A percentile compares a stretch with the other conserved stretches of the same genome.
These are phyloP conservation scores for Fusarium coffeatum DNA, from an alignment of 2,329 filamentous ascomycete genomes.

Conservation along the genomic window DNA sequence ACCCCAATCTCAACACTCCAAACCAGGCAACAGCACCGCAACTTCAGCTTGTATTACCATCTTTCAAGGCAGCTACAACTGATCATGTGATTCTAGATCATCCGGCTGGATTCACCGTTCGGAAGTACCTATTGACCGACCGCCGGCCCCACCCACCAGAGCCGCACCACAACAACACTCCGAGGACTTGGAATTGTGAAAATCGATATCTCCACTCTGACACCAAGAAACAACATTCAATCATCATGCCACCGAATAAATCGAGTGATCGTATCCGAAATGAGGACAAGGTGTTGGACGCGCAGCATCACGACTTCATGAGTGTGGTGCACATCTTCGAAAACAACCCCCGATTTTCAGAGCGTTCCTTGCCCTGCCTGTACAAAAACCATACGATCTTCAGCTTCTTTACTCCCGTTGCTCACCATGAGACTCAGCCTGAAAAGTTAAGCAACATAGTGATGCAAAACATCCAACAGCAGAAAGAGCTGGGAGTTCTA, in stretches of 20 bases:
- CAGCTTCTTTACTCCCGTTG: rapidly evolving
- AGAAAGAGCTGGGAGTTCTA: background rate
- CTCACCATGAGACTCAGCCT: no score
- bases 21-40: background rate
- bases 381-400: rapidly evolving
- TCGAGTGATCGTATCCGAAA: no score
- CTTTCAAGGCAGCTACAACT: background rate
- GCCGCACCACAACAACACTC: background rate
- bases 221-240: no score
- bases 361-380: background rate
- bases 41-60: background rate
- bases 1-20: rapidly evolving
- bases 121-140: no score
- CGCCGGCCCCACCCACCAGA: no score
- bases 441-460: no score
- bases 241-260: no score
- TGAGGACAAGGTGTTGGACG: no score
- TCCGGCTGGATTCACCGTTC: no score
- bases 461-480: no score
- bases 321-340: background rate
- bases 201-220: rapidly evolving
- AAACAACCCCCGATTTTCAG: background rate
- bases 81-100: background rate
- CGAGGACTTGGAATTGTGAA: background rate
- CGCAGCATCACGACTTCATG: no score